These are phyloP conservation scores for Cadophora sp. DNA, from an alignment of 2,329 filamentous ascomycete genomes.

Conservation along the genomic window DNA sequence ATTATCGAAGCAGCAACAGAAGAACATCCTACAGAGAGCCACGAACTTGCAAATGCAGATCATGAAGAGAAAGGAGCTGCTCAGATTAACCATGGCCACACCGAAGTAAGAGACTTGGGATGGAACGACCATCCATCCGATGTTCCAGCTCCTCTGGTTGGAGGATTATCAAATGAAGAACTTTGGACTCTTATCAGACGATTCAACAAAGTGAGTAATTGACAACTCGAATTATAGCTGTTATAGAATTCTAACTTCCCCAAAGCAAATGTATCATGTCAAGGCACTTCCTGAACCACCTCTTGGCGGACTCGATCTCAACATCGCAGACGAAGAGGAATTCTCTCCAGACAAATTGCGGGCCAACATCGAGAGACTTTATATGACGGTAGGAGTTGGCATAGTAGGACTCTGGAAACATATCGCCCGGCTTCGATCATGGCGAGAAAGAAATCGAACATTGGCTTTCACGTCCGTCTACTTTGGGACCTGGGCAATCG, in stretches of 20 bases:
- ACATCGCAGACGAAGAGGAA: conserved; percentile 81
- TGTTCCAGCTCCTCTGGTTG: conserved; percentile 61
- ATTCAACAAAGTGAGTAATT: conserved; percentile 36
- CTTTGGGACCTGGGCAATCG: conserved; percentile 71
- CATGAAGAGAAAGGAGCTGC: conserved; percentile 50
- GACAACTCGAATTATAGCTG: background rate
- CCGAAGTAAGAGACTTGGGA: conserved; percentile 62
- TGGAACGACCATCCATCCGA: conserved; percentile 61
- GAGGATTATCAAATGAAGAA: conserved; percentile 67
- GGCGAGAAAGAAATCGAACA: conserved; percentile 76
- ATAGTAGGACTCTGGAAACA: conserved; percentile 75
- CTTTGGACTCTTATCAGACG: conserved; percentile 56
- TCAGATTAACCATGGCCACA: conserved; percentile 48
- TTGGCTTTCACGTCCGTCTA: conserved; percentile 65
- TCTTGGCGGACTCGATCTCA: conserved; percentile 77
- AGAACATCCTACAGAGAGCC: conserved; percentile 49
- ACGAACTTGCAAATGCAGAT: conserved; percentile 50
- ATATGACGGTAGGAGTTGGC: conserved; percentile 78
- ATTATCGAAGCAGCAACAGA: conserved; percentile 37
- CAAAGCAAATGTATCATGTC: conserved; percentile 39
- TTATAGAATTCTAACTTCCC: conserved; percentile 47
- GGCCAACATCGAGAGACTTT: conserved; percentile 78
- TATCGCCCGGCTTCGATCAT: conserved; percentile 77
- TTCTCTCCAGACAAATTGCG: conserved; percentile 86
- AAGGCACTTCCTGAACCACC: conserved; percentile 47